Evolutionary conservation across 768 basidiomycete species (phyloP), one percentile per base, ranked within the genome.

Genomic region (Lanmaoa pseudosensibilis): DNA sequence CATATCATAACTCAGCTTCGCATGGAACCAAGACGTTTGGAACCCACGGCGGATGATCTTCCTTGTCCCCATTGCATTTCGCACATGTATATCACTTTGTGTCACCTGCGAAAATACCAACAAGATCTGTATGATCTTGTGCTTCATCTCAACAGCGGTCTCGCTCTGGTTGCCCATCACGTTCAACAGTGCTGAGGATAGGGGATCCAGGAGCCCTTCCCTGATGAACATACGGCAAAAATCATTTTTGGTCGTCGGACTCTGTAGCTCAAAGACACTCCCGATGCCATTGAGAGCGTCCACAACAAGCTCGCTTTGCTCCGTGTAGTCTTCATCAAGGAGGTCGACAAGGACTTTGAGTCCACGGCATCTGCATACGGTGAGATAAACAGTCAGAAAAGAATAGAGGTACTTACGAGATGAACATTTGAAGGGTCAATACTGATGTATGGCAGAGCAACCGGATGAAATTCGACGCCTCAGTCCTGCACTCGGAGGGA

Each of bases 201-300:
- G 76, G 0, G 97, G 96, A 62, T 97, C 95, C 45, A 97, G 78
- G 4, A 99, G 77, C 27, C 97, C 97, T 74, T 98, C 97, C 6
- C 94, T 82, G 40, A 97, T 92, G 76, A 98, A 96, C 90, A 98
- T 95, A 11, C 97, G 84, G 68, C 95, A 98, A 69, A 98, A 98
- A 73, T 98, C 97, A 68, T 97, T 98, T 72, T 97, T 93, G 12
- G 95, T 94, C 4, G 95, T 97, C 9, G 97, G 92, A 46, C 92
- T 94, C 71, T 98, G 90, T 13, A 98, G 81, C 60, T 98, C 95
- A 66, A 99, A 98, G 16, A 98, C 97, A 60, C 87, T 93, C 46
- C 89, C 87, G 48, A 99, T 94, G 10, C 96, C 96, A 57, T 96
- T 92, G 15, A 99, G 80, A 7, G 97, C 94, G 56, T 95, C 92